These are phyloP conservation scores for Penicillium simplicissimum DNA, from an alignment of 495 filamentous ascomycete genomes.

Conservation along the genomic window DNA sequence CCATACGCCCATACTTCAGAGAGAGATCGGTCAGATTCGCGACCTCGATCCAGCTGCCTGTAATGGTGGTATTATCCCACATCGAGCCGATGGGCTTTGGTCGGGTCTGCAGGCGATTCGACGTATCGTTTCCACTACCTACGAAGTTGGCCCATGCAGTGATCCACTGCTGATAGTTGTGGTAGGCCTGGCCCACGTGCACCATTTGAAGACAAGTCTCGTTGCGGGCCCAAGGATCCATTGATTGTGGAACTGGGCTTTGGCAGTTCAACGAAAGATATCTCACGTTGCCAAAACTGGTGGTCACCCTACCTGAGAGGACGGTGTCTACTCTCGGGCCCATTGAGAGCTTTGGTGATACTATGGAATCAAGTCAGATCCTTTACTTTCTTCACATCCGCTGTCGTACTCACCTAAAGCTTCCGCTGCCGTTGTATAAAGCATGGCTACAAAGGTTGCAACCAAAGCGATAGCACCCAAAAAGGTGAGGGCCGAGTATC, in stretches of 20 bases:
- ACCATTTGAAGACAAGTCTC: conserved; percentile 63
- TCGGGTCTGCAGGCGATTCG: conserved; percentile 40
- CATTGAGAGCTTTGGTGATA: conserved; percentile 63
- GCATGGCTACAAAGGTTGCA: conserved; percentile 60
- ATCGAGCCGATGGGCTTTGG: conserved; percentile 57
- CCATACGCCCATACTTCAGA: conserved; percentile 44
- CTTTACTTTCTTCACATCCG: neutral
- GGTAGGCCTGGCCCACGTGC: conserved; percentile 61
- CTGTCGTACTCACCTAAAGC: conserved; percentile 49
- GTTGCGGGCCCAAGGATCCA: conserved; percentile 38
- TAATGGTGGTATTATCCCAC: conserved; percentile 65
- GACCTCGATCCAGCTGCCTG: conserved; percentile 59
- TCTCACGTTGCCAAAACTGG: conserved; percentile 57
- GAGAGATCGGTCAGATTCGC: conserved; percentile 50
- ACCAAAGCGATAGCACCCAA: conserved; percentile 59
- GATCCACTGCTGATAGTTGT: conserved; percentile 52
- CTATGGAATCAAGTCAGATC: conserved; percentile 24
- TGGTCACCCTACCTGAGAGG: conserved; percentile 56
- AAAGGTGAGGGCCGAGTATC: conserved; percentile 58
- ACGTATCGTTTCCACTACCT: conserved; percentile 34
- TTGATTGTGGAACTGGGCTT: conserved; percentile 52
- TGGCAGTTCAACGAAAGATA: conserved; percentile 56
- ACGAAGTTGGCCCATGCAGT: conserved; percentile 49
- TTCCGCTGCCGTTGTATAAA: conserved; percentile 75
- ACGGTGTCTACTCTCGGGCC: conserved; percentile 42